Evolutionary conservation across 106 monocot species (phyloP).

Genomic region (Amphibolis antarctica): DNA sequence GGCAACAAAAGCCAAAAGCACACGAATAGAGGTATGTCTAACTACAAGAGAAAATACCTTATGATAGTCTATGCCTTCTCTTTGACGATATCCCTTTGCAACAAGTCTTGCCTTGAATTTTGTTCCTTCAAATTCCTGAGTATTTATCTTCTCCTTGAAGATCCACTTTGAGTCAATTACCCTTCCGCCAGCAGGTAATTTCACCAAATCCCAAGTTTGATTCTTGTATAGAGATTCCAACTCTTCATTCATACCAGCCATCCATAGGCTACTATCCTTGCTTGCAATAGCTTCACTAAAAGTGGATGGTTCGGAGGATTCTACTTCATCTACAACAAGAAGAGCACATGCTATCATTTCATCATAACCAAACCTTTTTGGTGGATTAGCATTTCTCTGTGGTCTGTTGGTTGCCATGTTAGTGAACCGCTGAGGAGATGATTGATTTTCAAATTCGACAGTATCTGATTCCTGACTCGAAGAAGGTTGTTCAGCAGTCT

Average conservation of each 20-base stretch:
- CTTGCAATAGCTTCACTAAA: background rate
- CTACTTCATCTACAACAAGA: background rate
- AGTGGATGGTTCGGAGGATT: background rate
- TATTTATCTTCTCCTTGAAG: background rate
- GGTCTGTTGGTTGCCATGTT: too few relatives aligned
- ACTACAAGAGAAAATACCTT: conserved; percentile 2
- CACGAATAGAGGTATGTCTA: background rate
- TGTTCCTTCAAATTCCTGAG: background rate
- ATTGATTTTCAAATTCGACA: too few relatives aligned
- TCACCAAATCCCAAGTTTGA: background rate
- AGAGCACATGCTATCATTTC: background rate
- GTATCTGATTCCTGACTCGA: too few relatives aligned
- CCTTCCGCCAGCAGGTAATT: background rate
- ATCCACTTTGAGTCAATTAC: background rate
- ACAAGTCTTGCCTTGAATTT: background rate
- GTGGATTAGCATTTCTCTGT: too few relatives aligned
- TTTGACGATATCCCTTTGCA: background rate
- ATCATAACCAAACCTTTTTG: too few relatives aligned
- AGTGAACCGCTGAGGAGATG: too few relatives aligned
- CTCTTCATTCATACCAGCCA: conserved; percentile 1
- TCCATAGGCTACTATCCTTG: background rate
- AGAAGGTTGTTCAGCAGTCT: too few relatives aligned
- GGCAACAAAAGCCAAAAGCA: background rate
- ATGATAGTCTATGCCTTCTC: conserved; percentile 2
- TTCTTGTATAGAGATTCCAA: background rate